Conservation (phyloP, 1,284 basidiomycete genomes). For the Ceratobasidium sp. region DNA sequence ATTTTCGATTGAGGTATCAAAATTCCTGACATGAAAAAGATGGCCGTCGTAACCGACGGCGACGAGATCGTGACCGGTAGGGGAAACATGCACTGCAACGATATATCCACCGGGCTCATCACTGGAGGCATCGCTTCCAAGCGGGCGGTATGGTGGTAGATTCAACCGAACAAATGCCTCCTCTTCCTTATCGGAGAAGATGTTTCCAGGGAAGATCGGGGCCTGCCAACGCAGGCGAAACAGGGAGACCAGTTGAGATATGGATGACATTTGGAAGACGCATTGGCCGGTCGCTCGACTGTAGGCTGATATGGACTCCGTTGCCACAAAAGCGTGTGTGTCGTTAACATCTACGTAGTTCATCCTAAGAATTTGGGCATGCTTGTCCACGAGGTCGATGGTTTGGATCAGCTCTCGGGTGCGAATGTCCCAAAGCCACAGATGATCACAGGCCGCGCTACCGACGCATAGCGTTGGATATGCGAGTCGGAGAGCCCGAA, state of each 20-base stretch:
- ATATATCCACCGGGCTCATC: not conserved
- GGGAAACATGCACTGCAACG: conserved; percentile 29
- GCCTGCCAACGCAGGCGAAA: not conserved
- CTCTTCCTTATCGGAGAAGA: not conserved
- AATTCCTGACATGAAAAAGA: conserved; percentile 3
- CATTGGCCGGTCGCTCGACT: conserved; percentile 33
- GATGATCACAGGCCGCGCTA: conserved; percentile 2
- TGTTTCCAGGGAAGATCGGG: not conserved
- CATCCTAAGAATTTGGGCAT: conserved; percentile 6
- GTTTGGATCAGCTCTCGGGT: conserved; percentile 21
- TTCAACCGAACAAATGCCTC: not conserved
- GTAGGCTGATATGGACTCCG: conserved; percentile 21
- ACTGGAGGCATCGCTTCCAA: not conserved
- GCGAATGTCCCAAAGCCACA: conserved; percentile 43
- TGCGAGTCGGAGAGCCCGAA: conserved; percentile 16
- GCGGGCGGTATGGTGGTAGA: conserved; percentile 5
- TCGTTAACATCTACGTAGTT: conserved; percentile 33
- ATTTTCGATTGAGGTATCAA: not conserved
- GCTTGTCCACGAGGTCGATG: conserved; percentile 9
- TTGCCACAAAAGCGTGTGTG: conserved; percentile 33
- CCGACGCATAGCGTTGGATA: conserved; percentile 36
- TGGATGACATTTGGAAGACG: conserved; percentile 15
- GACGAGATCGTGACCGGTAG: conserved; percentile 20
- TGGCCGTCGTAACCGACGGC: conserved; percentile 17
- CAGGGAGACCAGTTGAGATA: not conserved